Evolutionary conservation across 495 filamentous ascomycete species (phyloP).

Genomic region (Penicillium bialowiezense): DNA sequence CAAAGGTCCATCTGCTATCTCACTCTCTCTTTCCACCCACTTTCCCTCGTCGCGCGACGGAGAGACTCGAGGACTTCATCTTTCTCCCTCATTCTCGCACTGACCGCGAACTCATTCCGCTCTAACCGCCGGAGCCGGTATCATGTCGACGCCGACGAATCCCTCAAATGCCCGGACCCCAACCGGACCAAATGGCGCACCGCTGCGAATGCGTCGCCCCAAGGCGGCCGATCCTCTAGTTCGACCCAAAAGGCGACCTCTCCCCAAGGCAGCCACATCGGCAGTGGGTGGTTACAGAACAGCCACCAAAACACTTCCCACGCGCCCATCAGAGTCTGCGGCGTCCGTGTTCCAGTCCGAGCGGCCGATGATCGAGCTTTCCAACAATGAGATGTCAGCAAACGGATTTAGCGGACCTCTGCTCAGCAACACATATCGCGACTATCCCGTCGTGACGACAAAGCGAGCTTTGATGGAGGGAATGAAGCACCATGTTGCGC

Average conservation of each 20-base stretch:
- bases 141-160: slow-evolving; percentile 38
- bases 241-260: slow-evolving; percentile 54
- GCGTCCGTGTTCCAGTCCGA: slow-evolving; percentile 12
- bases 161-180: slow-evolving; percentile 28
- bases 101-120: no score
- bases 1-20: no score
- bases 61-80: no score
- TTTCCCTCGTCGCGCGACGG: no score
- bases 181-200: slow-evolving; percentile 33
- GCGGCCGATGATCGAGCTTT: slow-evolving; percentile 11
- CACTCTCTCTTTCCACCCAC: no score
- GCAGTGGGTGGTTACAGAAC: slow-evolving; percentile 10
- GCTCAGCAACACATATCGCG: slow-evolving; percentile 48
- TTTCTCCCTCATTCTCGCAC: no score
- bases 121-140: background rate
- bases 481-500: slow-evolving; percentile 81
- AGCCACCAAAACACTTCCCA: slow-evolving; percentile 26
- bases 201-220: slow-evolving; percentile 42
- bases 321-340: slow-evolving; percentile 17
- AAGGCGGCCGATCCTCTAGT: slow-evolving; percentile 66
- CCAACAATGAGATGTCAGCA: slow-evolving; percentile 36
- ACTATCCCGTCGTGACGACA: slow-evolving; percentile 75
- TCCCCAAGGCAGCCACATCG: slow-evolving; percentile 26
- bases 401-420: slow-evolving; percentile 62
- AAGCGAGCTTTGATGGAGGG: slow-evolving; percentile 77